Evolutionary conservation across 495 filamentous ascomycete species (phyloP), one percentile per base, ranked within the genome.

Genomic region (Lophium mytilinum): DNA sequence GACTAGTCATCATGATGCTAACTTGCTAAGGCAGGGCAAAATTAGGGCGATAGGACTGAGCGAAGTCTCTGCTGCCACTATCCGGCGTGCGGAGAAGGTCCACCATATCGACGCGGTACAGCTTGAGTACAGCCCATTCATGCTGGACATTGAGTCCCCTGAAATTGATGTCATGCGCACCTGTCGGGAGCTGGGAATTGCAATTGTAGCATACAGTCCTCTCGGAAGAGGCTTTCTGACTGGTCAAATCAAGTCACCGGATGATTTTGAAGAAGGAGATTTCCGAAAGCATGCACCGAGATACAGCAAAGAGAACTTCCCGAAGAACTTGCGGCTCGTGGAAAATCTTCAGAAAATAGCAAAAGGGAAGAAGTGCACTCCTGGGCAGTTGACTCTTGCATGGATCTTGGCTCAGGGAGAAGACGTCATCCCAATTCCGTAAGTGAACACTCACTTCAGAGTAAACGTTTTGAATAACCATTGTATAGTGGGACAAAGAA

Each of bases 121-220:
- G 68, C 69, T 86, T 17, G 84, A 87, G 70, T 86, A 84, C 65
- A 79, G 72, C 0, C 77, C 80, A 0, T 86, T 83, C 51, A 63
- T 72, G 4, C 69, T 80, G 7, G 79, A 83, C 7, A 80, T 86
- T 49, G 82, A 87, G 66, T 65, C 61, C 2, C 59, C 70, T 0
- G 63, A 74, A 14, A 72, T 73, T 1, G 61, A 71, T 9, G 62
- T 86, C 4, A 60, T 86, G 5, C 64, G 73, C 8, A 79, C 83
- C 0, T 77, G 73, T 57, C 76, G 82, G 5, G 82, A 86, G 55
- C 75, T 90, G 4, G 84, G 82, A 9, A 69, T 85, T 15, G 71
- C 82, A 0, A 68, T 83, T 8, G 74, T 87, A 0, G 81, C 81
- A 0, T 86, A 83, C 67, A 78, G 72, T 15, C 85, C 86, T 0